Conservation (phyloP, 1,284 basidiomycete species). For the Tausonia pullulans region DNA sequence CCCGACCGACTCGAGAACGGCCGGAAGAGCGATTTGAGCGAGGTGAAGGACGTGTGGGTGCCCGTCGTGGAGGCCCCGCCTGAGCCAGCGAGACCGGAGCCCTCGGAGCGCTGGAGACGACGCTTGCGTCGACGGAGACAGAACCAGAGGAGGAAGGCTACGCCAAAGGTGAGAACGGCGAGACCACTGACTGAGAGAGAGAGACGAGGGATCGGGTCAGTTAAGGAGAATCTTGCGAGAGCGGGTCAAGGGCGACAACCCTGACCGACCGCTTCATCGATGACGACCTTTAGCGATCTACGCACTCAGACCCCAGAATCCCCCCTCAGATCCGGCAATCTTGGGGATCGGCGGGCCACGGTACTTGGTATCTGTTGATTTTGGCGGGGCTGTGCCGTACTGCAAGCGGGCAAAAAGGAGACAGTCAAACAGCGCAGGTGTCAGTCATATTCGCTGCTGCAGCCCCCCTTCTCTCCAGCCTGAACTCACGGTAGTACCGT, state of each 20-base stretch:
- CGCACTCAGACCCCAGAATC: slow-evolving; percentile 14
- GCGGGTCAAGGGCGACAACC: not conserved
- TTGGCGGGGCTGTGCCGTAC: not conserved
- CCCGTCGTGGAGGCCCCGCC: not conserved
- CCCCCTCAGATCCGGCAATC: slow-evolving; percentile 7
- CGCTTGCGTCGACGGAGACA: slow-evolving; percentile 21
- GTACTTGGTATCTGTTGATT: slow-evolving; percentile 1
- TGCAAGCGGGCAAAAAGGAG: too few species aligned
- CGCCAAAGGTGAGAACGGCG: slow-evolving; percentile 17
- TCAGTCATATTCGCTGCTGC: too few species aligned
- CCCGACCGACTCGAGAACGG: not conserved
- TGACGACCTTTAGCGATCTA: not conserved
- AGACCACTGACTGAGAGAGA: slow-evolving; percentile 19
- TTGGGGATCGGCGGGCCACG: slow-evolving; percentile 8
- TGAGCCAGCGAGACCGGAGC: not conserved
- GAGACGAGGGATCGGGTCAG: not conserved
- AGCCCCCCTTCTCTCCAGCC: too few species aligned
- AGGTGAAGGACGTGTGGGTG: not conserved
- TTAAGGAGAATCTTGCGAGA: not conserved
- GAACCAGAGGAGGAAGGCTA: slow-evolving; percentile 14
- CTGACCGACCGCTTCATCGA: not conserved
- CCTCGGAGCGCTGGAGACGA: not conserved
- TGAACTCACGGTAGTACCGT: too few species aligned
- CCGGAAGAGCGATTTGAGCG: slow-evolving; percentile 2
- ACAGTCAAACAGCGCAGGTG: too few species aligned